A percentile compares a stretch with the other conserved stretches of the same genome.
Evolutionary conservation across 2,329 filamentous ascomycete species (phyloP).

Genomic region (Emericellopsis atlantica): DNA sequence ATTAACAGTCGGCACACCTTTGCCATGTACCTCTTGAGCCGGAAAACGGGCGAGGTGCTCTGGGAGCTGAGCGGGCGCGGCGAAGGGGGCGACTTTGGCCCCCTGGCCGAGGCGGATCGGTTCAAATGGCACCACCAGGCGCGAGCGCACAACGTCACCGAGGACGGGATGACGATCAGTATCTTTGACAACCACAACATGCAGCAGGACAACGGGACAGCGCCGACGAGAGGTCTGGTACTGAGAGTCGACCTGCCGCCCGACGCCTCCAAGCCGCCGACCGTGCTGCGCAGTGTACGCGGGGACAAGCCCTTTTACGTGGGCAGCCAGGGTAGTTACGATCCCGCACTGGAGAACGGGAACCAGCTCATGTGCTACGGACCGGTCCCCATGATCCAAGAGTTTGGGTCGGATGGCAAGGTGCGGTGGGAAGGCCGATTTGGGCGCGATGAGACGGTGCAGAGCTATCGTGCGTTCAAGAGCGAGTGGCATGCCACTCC

Average conservation of each 20-base stretch:
- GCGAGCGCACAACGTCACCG: conserved; percentile 10
- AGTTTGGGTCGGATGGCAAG: conserved; percentile 8
- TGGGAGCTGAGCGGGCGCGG: conserved; percentile 12
- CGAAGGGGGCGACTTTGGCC: conserved; percentile 11
- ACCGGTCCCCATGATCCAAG: conserved; percentile 9
- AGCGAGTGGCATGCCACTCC: conserved; percentile 11
- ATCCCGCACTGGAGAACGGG: conserved; percentile 6
- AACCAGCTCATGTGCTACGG: conserved; percentile 12
- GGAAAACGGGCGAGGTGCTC: conserved; percentile 7
- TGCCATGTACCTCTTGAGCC: conserved; percentile 8
- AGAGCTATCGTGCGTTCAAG: conserved; percentile 12
- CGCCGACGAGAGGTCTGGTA: conserved; percentile 5
- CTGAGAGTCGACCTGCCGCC: conserved; percentile 8
- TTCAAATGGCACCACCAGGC: conserved; percentile 23
- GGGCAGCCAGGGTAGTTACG: conserved; percentile 8
- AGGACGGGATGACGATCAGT: conserved; percentile 11
- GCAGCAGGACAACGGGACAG: conserved; percentile 3
- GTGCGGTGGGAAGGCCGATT: conserved; percentile 12
- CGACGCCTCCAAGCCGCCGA: conserved; percentile 1
- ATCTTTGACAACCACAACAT: conserved; percentile 22
- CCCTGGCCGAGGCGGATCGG: conserved; percentile 10
- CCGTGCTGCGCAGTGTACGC: conserved; percentile 3
- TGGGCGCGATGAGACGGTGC: conserved; percentile 7
- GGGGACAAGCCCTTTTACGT: conserved; percentile 1
- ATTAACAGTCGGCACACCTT: conserved; percentile 11